Base-by-base conservation (phyloP, 371 early-diverging fungal species). In the Saksenaea vasiformis region DNA sequence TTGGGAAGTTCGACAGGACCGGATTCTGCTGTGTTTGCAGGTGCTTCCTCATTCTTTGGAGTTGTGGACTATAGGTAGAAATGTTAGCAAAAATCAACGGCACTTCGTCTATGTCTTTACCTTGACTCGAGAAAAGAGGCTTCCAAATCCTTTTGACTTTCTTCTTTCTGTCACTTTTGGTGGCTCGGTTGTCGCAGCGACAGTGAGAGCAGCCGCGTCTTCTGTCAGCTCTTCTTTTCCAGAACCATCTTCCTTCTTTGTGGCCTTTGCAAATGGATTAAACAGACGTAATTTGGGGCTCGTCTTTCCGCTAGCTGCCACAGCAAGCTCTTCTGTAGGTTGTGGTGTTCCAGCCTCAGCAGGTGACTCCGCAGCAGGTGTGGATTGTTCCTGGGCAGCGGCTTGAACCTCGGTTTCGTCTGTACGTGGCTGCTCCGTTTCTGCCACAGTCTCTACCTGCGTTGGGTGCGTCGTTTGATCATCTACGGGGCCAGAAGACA, bases 141-240 rank as follows among this genome's bases (percentile, higher is more conserved):
- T 53, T 34, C 60, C 60, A 26, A 60, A 28, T 31, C 66, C 66
- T 47, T 66, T 66, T 5, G 66, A 61, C 43, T 66, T 66, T 31
- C 61, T 58, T 31, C 60, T 66, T 14, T 54, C 56, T 17, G 27
- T 35, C 1, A 26, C 47, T 24, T 54, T 53, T 26, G 44, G 51
- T 9, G n/a, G 51, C 22, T 47, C 51, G 3, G 22, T 47, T 5
- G 59, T 34, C 28, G 35, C 19, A 15, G 56, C 15, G 10, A 22
- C n/a, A 19, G 51, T 9, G 9, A 22, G 51, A 9, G 24, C 51
- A n/a, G 51, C n/a, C 7, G 44, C 22, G 5, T 47, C 51, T 3
- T 47, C 51, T 22, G 51, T 9, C 39, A 41, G 58, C 19, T 58
- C 64, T 58, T 63, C 54, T 31, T 56, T 63, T 34, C 58, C 51